Conservation (phyloP, 352 stramenopile species). For the Halophytophthora polymorphica region DNA sequence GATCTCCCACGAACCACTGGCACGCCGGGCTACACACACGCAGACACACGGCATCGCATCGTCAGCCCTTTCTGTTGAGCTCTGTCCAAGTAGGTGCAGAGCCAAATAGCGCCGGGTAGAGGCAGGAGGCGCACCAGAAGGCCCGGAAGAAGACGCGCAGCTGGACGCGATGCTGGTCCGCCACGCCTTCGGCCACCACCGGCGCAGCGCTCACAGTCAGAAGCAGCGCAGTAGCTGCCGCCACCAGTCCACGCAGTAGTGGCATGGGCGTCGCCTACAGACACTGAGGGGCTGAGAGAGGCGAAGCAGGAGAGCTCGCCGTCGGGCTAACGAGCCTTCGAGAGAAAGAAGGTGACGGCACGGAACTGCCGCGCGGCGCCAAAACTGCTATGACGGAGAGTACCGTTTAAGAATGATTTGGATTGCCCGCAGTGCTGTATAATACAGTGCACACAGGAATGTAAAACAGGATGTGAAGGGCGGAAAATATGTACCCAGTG, state of each 20-base stretch:
- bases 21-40: conserved; percentile 54
- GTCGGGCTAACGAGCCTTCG: no score
- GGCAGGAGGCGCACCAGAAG: conserved; percentile 49
- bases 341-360: no score
- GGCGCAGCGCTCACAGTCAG: conserved; percentile 14
- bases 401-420: no score
- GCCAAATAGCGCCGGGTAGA: neutral
- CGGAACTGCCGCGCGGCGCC: no score
- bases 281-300: conserved; percentile 4
- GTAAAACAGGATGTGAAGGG: no score
- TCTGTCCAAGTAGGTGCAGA: neutral
- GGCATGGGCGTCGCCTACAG: conserved; percentile 9
- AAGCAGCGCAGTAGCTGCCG: conserved; percentile 18
- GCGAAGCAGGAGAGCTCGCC: conserved; percentile 7
- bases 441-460: no score
- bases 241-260: conserved; percentile 15
- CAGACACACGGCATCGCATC: neutral
- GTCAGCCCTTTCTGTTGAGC: conserved; percentile 1
- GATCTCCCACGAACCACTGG: conserved; percentile 76
- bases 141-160: conserved; percentile 69
- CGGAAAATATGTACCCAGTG: no score
- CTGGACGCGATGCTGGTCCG: conserved; percentile 45
- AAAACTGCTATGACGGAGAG: no score
- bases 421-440: no score
- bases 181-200: conserved; percentile 13